phyloP scores from a whole-genome alignment of 208 protist species.

The Plasmodiophora brassicae region DNA sequence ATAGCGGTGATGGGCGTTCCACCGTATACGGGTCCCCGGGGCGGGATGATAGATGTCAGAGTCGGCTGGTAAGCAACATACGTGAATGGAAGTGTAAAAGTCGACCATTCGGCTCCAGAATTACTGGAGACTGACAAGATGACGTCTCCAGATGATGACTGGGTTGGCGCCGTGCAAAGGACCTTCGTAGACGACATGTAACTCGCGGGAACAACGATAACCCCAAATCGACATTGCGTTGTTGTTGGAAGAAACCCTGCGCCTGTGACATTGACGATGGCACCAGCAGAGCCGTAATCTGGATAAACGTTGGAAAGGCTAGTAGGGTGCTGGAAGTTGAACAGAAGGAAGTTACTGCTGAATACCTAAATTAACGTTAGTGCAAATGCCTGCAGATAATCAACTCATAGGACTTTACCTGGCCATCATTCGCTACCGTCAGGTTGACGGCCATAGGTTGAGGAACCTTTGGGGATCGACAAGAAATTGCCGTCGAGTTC shows the following conservation, averaged over 20 bases:
- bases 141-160: background rate
- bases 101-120: background rate
- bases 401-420: background rate
- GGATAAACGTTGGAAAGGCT: background rate
- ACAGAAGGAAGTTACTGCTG: background rate
- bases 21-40: background rate
- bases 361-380: too few relatives aligned
- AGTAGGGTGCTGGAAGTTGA: background rate
- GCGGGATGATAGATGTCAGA: background rate
- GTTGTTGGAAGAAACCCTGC: background rate
- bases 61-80: background rate
- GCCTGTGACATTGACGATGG: background rate
- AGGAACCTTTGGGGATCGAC: background rate
- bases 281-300: background rate
- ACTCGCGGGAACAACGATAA: background rate
- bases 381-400: background rate
- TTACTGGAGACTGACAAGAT: background rate
- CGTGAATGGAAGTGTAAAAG: background rate
- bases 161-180: background rate
- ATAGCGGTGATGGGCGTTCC: background rate
- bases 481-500: background rate
- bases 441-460: background rate
- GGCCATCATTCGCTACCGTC: background rate
- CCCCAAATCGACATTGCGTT: background rate
- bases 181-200: background rate